Conservation (phyloP, 2,329 filamentous ascomycete genomes). For the Diaporthe citrichinensis region DNA sequence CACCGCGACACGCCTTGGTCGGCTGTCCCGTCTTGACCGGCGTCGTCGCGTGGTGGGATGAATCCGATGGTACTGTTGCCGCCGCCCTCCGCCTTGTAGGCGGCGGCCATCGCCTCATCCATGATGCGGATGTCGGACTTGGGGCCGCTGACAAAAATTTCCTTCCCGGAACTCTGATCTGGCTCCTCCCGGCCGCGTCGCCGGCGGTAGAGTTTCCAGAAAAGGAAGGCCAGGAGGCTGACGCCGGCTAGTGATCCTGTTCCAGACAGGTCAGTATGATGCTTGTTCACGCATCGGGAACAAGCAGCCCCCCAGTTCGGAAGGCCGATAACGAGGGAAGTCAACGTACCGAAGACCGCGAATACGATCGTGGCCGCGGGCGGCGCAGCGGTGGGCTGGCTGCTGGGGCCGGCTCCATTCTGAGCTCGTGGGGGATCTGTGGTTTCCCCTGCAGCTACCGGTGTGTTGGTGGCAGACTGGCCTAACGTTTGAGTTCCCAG, state of each 20-base stretch:
- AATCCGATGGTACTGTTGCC: background rate
- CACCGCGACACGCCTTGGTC: slow-evolving; percentile 14
- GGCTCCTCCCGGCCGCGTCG: slow-evolving; percentile 16
- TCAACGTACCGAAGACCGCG: slow-evolving; percentile 16
- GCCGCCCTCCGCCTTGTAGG: slow-evolving; percentile 14
- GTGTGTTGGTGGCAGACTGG: slow-evolving; percentile 9
- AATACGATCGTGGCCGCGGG: background rate
- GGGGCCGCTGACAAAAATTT: background rate
- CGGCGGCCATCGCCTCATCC: slow-evolving; percentile 22
- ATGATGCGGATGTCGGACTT: slow-evolving; percentile 25
- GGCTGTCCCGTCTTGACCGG: background rate
- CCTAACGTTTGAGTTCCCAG: background rate
- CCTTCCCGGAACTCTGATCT: background rate
- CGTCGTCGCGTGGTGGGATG: background rate
- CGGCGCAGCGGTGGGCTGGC: background rate
- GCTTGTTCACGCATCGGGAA: background rate
- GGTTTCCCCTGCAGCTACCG: slow-evolving; percentile 10
- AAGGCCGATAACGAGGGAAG: background rate
- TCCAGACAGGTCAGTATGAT: slow-evolving; percentile 10
- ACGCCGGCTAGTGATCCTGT: slow-evolving; percentile 14
- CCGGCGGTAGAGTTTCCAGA: slow-evolving; percentile 24
- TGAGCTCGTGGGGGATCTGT: slow-evolving; percentile 12
- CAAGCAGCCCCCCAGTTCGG: background rate
- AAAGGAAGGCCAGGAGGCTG: slow-evolving; percentile 18
- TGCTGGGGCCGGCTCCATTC: background rate